phyloP scores from a whole-genome alignment of 2,329 filamentous ascomycete genomes.

The Fusarium armeniacum region DNA sequence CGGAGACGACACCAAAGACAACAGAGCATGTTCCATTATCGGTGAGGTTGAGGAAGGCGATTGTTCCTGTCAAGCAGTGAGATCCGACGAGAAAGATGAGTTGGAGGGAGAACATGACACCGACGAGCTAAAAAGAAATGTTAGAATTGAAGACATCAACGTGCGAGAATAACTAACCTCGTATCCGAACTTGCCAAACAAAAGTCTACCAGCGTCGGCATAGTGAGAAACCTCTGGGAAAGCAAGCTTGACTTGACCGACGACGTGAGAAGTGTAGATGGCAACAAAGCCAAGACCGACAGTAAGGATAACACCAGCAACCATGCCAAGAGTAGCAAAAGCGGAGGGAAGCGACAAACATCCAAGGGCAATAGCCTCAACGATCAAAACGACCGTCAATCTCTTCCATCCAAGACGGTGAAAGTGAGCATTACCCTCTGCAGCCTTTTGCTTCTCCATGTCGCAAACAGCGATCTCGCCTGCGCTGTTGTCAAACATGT shows the following conservation, averaged over 20 bases:
- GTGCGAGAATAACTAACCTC: conserved; percentile 54
- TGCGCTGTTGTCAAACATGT: conserved; percentile 49
- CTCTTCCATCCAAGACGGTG: conserved; percentile 70
- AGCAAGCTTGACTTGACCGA: conserved; percentile 64
- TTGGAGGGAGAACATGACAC: conserved; percentile 72
- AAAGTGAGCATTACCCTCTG: conserved; percentile 63
- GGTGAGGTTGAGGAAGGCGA: conserved; percentile 76
- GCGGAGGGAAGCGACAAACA: conserved; percentile 65
- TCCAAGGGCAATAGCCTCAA: conserved; percentile 70
- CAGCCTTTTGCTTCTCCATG: conserved; percentile 62
- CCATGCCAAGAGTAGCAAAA: conserved; percentile 68
- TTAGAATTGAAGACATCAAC: conserved; percentile 2
- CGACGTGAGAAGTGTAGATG: conserved; percentile 63
- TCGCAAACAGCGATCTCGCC: conserved; percentile 60
- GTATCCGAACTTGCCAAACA: conserved; percentile 71
- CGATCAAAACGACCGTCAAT: conserved; percentile 67
- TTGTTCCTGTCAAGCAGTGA: conserved; percentile 78
- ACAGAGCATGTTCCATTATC: conserved; percentile 65
- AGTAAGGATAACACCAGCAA: conserved; percentile 61
- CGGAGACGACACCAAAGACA: conserved; percentile 62
- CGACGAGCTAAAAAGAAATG: conserved; percentile 59
- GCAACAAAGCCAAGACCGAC: conserved; percentile 61
- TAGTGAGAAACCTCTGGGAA: conserved; percentile 73
- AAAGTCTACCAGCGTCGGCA: conserved; percentile 74
- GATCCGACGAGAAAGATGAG: conserved; percentile 78